These are phyloP conservation scores for Colletotrichum cereale DNA, from an alignment of 2,329 filamentous ascomycete species.

Conservation along the genomic window DNA sequence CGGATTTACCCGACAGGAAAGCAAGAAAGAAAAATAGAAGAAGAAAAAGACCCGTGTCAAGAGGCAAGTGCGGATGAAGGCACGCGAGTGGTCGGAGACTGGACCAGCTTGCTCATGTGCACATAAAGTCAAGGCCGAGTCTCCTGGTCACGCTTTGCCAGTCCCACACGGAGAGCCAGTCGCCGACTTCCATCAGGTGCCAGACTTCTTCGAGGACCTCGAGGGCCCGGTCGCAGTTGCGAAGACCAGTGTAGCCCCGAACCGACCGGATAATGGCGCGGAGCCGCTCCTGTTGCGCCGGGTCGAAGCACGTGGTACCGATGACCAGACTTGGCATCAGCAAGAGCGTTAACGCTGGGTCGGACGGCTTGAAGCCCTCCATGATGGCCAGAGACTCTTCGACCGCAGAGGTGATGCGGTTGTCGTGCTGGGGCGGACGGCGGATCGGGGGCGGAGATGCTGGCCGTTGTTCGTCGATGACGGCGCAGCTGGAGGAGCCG, in stretches of 20 bases:
- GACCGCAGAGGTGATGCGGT: conserved; percentile 65
- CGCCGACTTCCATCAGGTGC: conserved; percentile 68
- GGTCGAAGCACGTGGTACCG: conserved; percentile 70
- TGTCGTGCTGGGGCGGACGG: conserved; percentile 62
- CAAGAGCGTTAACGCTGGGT: conserved; percentile 70
- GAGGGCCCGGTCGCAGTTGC: conserved; percentile 67
- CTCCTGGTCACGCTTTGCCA: conserved; percentile 69
- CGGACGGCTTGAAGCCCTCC: conserved; percentile 66
- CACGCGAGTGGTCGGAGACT: neutral
- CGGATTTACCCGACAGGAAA: conserved; percentile 34
- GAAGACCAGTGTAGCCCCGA: conserved; percentile 70
- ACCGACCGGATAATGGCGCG: conserved; percentile 63
- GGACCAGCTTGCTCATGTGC: conserved; percentile 52
- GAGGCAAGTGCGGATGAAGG: neutral
- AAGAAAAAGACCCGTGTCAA: neutral
- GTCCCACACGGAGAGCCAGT: conserved; percentile 73
- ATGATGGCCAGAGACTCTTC: conserved; percentile 68
- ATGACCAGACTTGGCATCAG: conserved; percentile 72
- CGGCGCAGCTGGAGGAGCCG: conserved; percentile 29
- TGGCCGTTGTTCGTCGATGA: conserved; percentile 31
- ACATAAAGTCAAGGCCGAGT: conserved; percentile 69
- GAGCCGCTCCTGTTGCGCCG: conserved; percentile 64
- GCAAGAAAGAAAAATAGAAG: conserved; percentile 7
- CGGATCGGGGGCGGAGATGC: conserved; percentile 61
- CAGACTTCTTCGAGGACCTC: conserved; percentile 71